Conservation (phyloP, 352 stramenopile species). For the Phytopythium boreale region DNA sequence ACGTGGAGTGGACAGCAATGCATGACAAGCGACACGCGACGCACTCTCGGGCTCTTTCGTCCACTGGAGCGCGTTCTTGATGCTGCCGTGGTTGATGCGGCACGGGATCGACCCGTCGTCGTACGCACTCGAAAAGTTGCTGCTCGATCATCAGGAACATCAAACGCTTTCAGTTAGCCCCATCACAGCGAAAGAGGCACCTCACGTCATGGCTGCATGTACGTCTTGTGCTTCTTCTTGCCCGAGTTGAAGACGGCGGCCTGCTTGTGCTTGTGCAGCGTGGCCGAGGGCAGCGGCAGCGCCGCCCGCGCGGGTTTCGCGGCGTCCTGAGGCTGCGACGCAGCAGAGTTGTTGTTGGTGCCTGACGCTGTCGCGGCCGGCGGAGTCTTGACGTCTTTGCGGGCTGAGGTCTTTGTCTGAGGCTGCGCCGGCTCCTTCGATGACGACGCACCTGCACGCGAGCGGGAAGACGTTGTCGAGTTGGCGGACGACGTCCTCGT, state of each 20-base stretch:
- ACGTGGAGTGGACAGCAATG: neutral
- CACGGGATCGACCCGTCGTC: constrained; percentile 68
- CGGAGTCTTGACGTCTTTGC: constrained; percentile 21
- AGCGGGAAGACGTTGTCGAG: neutral
- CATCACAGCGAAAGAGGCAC: neutral
- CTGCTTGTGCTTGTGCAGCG: constrained; percentile 74
- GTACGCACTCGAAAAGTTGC: constrained; percentile 69
- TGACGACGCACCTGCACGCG: neutral
- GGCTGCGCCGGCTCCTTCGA: neutral
- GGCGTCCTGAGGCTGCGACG: constrained; percentile 1
- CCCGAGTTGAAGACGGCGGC: constrained; percentile 58
- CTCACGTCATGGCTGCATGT: constrained; percentile 8
- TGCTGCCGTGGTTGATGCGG: constrained; percentile 77
- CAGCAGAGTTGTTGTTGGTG: constrained; percentile 1
- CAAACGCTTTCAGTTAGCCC: neutral
- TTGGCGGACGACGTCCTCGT: neutral
- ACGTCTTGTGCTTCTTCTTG: constrained; percentile 82
- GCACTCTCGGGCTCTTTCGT: constrained; percentile 56
- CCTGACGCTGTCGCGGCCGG: neutral
- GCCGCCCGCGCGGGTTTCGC: constrained; percentile 14
- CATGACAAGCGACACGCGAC: constrained; percentile 4
- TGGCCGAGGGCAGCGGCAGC: constrained; percentile 46
- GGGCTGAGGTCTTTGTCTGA: neutral
- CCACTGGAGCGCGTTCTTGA: constrained; percentile 74
- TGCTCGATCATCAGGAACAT: constrained; percentile 13